Base-by-base conservation (phyloP, 2,329 filamentous ascomycete genomes). In the Pseudocercospora pini-densiflorae region DNA sequence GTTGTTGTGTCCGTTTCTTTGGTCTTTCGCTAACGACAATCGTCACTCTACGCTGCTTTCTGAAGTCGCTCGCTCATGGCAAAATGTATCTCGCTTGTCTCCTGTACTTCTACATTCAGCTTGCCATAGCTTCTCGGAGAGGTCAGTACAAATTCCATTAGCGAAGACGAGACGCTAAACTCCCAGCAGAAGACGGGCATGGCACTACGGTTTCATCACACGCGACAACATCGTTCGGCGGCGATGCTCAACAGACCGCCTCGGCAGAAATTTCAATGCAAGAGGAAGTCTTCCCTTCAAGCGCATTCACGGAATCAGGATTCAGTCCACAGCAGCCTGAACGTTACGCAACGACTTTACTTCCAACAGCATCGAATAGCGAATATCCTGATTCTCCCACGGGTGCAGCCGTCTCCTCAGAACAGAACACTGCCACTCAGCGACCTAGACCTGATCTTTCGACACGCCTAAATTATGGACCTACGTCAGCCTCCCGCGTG, bases 401-500 rank as follows among this genome's bases (percentile, higher is more conserved):
- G 49, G 49, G 21, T 27, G 23, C 23, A 24, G 21, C 49, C 49
- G 55, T 43, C 8, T 43, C 31, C 24, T 36, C 27, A 59, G 55
- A 24, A 43, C 57, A 59, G 57, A 59, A 47, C 57, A 59, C 57
- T 47, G 57, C 57, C 36, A 47, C 57, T 43, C 21, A 43, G 24
- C 24, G 29, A 31, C 16, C 58, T 6, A 47, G 24, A 45, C 58
- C 43, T 29, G 33, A 49, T 61, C 58, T 43, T 61, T 61, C 58
- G 27, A 61, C 58, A 23, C 40, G 47, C 58, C 40, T 31, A 47
- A 31, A 61, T 61, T 49, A 57, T 63, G 64, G 47, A 60, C 62
- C 64, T 61, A 55, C 61, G 55, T 66, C 64, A 66, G 64, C 64
- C 64, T 63, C 54, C 45, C 59, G 63, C 63, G 53, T 62, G 59